These are phyloP conservation scores for Fraxinus americana DNA, from an alignment of 257 asterid species.

Conservation along the genomic window DNA sequence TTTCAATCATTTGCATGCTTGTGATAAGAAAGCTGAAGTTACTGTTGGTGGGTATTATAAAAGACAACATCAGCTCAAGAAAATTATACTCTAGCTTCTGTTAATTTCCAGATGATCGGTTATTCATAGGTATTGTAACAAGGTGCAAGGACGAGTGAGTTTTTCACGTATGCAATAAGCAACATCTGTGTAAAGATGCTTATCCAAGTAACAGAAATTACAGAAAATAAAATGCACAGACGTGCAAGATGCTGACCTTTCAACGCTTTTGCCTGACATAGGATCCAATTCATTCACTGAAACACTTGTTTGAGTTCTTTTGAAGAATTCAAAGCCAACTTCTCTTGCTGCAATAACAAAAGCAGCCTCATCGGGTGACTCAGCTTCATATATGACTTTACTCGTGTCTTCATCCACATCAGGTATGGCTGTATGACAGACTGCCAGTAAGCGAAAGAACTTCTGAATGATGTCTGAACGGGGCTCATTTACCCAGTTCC, in stretches of 20 bases:
- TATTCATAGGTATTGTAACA: not conserved
- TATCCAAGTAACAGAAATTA: not conserved
- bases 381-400: constrained; percentile 81
- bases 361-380: constrained; percentile 97
- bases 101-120: not conserved
- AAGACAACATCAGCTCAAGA: not conserved
- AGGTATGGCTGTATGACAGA: constrained; percentile 94
- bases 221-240: constrained; percentile 1
- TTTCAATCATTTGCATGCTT: not conserved
- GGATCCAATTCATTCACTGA: constrained; percentile 65
- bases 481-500: constrained; percentile 69
- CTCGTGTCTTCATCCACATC: constrained; percentile 70
- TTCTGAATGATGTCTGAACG: constrained; percentile 59
- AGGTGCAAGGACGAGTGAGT: not conserved
- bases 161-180: not conserved
- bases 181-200: not conserved
- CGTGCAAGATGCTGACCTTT: constrained; percentile 55
- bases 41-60: not conserved
- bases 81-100: not conserved
- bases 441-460: constrained; percentile 73
- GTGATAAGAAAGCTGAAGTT: not conserved
- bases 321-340: constrained; percentile 81
- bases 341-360: constrained; percentile 94
- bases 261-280: constrained; percentile 54
- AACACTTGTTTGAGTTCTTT: constrained; percentile 72